phyloP scores from a whole-genome alignment of 2,329 filamentous ascomycete genomes.

The Mycocentrospora acerina region DNA sequence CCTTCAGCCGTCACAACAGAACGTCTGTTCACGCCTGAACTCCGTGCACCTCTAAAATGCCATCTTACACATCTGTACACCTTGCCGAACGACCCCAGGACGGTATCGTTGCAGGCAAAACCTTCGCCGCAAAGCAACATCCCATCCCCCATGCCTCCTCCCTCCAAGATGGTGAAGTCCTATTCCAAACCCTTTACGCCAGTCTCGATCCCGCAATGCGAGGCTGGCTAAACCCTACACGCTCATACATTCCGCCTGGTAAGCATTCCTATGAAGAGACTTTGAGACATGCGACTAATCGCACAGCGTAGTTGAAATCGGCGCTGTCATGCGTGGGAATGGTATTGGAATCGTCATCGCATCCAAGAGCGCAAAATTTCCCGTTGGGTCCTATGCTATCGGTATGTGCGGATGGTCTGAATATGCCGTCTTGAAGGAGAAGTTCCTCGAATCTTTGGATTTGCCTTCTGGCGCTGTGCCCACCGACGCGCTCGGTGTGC shows the following conservation, averaged over 20 bases:
- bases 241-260: conserved; percentile 65
- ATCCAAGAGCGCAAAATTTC: conserved; percentile 57
- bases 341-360: conserved; percentile 64
- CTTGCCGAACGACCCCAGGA: conserved; percentile 65
- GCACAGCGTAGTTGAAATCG: conserved; percentile 56
- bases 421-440: conserved; percentile 60
- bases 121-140: conserved; percentile 58
- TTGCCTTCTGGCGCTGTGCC: conserved; percentile 50
- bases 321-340: conserved; percentile 67
- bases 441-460: conserved; percentile 49
- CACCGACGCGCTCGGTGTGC: conserved; percentile 56
- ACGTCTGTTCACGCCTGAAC: too few species aligned
- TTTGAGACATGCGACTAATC: too few species aligned
- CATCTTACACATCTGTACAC: conserved; percentile 52
- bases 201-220: conserved; percentile 77
- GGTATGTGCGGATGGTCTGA: conserved; percentile 65
- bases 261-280: too few species aligned
- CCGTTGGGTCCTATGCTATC: conserved; percentile 60
- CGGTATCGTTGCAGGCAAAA: conserved; percentile 64
- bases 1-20: too few species aligned
- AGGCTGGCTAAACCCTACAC: conserved; percentile 62
- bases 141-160: conserved; percentile 50
- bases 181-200: conserved; percentile 63
- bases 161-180: conserved; percentile 65
- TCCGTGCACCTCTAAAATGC: conserved; percentile 24